A percentile compares a stretch with the other conserved stretches of the same genome.
These are phyloP conservation scores for Pyricularia sp. DNA, from an alignment of 2,329 filamentous ascomycete genomes.

Conservation along the genomic window DNA sequence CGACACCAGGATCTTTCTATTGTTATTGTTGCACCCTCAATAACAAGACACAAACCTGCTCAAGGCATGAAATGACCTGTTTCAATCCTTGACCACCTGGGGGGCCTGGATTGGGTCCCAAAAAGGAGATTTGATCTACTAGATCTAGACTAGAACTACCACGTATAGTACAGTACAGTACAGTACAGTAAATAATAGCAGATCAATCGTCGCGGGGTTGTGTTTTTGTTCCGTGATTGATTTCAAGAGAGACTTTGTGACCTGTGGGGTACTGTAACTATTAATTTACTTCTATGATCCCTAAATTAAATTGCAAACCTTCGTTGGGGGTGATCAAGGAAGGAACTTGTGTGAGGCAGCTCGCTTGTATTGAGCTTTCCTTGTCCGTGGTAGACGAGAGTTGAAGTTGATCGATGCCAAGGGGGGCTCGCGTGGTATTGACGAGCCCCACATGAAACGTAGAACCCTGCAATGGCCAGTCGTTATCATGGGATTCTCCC, in stretches of 20 bases:
- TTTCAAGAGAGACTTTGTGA: neutral
- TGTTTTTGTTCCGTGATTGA: neutral
- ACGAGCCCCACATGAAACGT: neutral
- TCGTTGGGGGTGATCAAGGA: neutral
- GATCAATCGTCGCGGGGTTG: neutral
- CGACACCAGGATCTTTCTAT: neutral
- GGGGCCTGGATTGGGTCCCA: neutral
- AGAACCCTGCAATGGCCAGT: neutral
- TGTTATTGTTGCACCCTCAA: neutral
- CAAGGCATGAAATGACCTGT: neutral
- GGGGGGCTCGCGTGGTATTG: neutral
- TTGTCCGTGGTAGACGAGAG: neutral
- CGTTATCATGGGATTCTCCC: neutral
- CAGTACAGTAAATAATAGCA: neutral
- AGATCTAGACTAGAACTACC: no score
- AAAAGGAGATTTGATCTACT: neutral
- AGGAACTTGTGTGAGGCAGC: neutral
- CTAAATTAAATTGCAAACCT: neutral
- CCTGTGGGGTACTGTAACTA: neutral
- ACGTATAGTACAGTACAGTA: neutral
- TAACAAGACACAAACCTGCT: neutral
- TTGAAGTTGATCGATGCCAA: neutral
- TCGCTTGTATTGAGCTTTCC: neutral
- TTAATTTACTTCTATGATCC: neutral
- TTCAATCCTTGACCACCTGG: neutral